These are phyloP conservation scores for Penicillium desertorum DNA, from an alignment of 495 filamentous ascomycete genomes.

Conservation along the genomic window DNA sequence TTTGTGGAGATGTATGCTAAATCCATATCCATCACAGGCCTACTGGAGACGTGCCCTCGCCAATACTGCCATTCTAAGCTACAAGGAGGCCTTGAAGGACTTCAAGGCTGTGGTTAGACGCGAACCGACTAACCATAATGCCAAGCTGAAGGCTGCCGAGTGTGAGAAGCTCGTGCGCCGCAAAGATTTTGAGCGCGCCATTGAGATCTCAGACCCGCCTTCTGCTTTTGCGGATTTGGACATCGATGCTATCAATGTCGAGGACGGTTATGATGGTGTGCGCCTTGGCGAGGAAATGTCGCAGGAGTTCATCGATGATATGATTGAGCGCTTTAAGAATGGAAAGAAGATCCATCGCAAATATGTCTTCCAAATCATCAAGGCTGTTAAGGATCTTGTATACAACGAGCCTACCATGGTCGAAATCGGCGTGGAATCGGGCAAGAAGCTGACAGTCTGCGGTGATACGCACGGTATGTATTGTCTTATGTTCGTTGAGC, in stretches of 20 bases:
- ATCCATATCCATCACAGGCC: constrained; percentile 54
- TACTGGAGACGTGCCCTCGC: constrained; percentile 93
- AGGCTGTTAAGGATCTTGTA: constrained; percentile 85
- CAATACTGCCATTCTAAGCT: constrained; percentile 83
- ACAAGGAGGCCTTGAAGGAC: constrained; percentile 83
- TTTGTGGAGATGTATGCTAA: constrained; percentile 4
- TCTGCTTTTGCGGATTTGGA: constrained; percentile 90
- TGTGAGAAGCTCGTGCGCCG: constrained; percentile 91
- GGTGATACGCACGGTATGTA: constrained; percentile 90
- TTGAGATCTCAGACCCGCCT: constrained; percentile 87
- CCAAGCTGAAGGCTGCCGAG: constrained; percentile 83
- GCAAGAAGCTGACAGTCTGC: constrained; percentile 83
- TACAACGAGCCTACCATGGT: constrained; percentile 96
- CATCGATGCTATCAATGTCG: constrained; percentile 78
- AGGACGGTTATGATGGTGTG: constrained; percentile 81
- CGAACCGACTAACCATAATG: constrained; percentile 83
- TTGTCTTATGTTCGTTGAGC: neutral
- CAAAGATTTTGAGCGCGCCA: constrained; percentile 88
- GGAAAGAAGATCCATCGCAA: constrained; percentile 94
- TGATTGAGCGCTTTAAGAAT: constrained; percentile 92
- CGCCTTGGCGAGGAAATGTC: constrained; percentile 83
- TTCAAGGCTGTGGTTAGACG: constrained; percentile 89
- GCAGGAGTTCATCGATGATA: constrained; percentile 92
- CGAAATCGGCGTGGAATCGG: constrained; percentile 78
- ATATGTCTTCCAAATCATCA: constrained; percentile 94